Evolutionary conservation across 164 flowering plant genomes (phyloP).

Genomic region (Aristolochia fimbriata): DNA sequence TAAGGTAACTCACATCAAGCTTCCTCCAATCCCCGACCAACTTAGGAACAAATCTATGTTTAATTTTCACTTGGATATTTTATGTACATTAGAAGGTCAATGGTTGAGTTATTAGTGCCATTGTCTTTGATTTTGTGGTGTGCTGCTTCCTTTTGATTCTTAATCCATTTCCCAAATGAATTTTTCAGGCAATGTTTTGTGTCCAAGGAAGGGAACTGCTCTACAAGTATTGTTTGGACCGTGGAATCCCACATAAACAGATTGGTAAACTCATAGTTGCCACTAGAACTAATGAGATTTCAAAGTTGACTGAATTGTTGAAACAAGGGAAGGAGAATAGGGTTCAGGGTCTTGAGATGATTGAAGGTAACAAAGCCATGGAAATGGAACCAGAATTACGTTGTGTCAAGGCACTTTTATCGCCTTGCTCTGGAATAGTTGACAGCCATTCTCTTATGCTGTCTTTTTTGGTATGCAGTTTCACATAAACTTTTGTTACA

Average conservation of each 20-base stretch:
- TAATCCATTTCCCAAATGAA: neutral
- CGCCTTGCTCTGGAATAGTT: conserved; percentile 75
- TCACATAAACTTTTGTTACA: conserved; percentile 1
- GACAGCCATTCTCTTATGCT: conserved; percentile 83
- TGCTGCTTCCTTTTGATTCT: too few species aligned
- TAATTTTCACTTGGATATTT: too few species aligned
- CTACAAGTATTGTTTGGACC: conserved; percentile 57
- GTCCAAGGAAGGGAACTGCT: conserved; percentile 65
- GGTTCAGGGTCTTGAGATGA: conserved; percentile 60
- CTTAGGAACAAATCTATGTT: too few species aligned
- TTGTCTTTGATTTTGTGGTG: too few species aligned
- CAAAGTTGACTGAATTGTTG: conserved; percentile 44
- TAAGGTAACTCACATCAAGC: too few species aligned
- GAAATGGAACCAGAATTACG: conserved; percentile 61
- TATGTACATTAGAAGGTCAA: too few species aligned
- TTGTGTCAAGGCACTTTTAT: conserved; percentile 66
- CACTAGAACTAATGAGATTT: conserved; percentile 45
- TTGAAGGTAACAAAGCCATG: conserved; percentile 71
- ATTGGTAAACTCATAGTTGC: conserved; percentile 89
- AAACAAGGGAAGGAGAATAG: conserved; percentile 54
- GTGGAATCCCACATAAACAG: conserved; percentile 59
- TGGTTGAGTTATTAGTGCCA: too few species aligned
- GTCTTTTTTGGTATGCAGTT: conserved; percentile 53
- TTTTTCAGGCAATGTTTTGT: conserved; percentile 52
- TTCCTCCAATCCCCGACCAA: too few species aligned